A percentile compares a stretch with the other conserved stretches of the same genome.
Conservation (phyloP, 352 stramenopile genomes). For the Globisporangium spiculum region DNA sequence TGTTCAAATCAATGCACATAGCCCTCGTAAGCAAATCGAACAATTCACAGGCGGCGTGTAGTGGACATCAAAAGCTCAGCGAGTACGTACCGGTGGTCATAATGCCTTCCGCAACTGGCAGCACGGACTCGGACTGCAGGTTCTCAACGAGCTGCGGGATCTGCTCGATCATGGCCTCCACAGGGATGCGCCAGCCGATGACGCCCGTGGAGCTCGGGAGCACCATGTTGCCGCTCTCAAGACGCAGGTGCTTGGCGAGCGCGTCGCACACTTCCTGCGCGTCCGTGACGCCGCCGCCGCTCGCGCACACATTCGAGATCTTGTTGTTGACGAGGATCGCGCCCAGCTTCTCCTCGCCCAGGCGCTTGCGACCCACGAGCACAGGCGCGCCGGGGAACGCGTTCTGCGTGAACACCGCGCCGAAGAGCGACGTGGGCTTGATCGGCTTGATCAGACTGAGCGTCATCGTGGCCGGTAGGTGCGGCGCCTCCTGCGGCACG, state of each 20-base stretch:
- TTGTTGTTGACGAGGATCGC: conserved; percentile 99
- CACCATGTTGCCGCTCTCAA: conserved; percentile 84
- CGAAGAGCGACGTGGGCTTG: conserved; percentile 83
- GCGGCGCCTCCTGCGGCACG: conserved; percentile 74
- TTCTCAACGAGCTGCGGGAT: conserved; percentile 77
- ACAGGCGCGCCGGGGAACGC: conserved; percentile 89
- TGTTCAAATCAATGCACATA: conserved; percentile 8
- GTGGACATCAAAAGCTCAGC: not conserved
- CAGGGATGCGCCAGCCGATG: conserved; percentile 97
- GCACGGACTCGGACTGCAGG: conserved; percentile 92
- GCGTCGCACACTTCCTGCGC: conserved; percentile 92
- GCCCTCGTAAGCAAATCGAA: not conserved
- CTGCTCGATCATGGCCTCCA: conserved; percentile 87
- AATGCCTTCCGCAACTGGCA: conserved; percentile 94
- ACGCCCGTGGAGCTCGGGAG: conserved; percentile 96
- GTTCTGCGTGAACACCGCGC: conserved; percentile 91
- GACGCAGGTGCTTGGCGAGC: conserved; percentile 86
- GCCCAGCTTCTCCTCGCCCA: conserved; percentile 89
- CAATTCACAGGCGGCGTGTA: not conserved
- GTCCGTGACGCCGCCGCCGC: conserved; percentile 90
- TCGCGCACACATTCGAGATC: conserved; percentile 98
- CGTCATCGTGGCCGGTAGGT: conserved; percentile 82
- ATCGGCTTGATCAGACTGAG: conserved; percentile 86
- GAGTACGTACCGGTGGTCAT: conserved; percentile 92
- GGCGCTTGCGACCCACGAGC: conserved; percentile 87